These are phyloP conservation scores for Boechera retrofracta DNA, from an alignment of 345 rosid species.

Conservation along the genomic window DNA sequence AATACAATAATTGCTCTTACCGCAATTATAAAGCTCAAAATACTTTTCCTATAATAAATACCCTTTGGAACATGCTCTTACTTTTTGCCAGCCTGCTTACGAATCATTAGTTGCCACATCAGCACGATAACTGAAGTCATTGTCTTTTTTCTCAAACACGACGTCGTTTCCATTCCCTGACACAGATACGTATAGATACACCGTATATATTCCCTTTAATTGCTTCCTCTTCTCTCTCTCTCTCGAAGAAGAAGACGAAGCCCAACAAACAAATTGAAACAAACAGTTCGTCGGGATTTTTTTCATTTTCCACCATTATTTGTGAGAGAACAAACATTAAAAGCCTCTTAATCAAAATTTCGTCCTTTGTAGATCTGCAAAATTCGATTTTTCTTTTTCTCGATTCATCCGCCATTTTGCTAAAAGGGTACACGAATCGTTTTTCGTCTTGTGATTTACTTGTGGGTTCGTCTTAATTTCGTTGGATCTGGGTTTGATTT, in stretches of 20 bases:
- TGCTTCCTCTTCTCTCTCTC: background rate
- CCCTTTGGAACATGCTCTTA: slow-evolving; percentile 32
- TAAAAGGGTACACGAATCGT: slow-evolving; percentile 21
- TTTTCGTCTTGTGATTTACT: background rate
- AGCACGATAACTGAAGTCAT: background rate
- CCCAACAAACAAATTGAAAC: slow-evolving; percentile 19
- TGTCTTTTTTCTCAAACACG: slow-evolving; percentile 12
- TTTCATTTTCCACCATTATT: slow-evolving; percentile 13
- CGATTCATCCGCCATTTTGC: slow-evolving; percentile 47
- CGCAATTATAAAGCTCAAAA: background rate
- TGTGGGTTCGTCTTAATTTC: background rate
- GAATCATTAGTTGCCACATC: slow-evolving; percentile 33
- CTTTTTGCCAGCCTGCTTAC: slow-evolving; percentile 29
- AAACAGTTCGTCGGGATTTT: slow-evolving; percentile 15
- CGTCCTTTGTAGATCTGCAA: slow-evolving; percentile 37
- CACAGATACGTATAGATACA: slow-evolving; percentile 12
- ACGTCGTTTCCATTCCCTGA: background rate
- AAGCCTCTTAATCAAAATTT: background rate
- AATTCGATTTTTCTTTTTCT: slow-evolving; percentile 35
- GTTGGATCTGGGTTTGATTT: slow-evolving; percentile 26
- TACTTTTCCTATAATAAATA: background rate
- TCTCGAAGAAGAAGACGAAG: slow-evolving; percentile 18
- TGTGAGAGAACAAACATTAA: background rate
- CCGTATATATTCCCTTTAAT: slow-evolving; percentile 13
- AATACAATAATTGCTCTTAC: slow-evolving; percentile 13